These are phyloP conservation scores for Cicer arietinum DNA, from an alignment of 306 rosid species.

Conservation along the genomic window DNA sequence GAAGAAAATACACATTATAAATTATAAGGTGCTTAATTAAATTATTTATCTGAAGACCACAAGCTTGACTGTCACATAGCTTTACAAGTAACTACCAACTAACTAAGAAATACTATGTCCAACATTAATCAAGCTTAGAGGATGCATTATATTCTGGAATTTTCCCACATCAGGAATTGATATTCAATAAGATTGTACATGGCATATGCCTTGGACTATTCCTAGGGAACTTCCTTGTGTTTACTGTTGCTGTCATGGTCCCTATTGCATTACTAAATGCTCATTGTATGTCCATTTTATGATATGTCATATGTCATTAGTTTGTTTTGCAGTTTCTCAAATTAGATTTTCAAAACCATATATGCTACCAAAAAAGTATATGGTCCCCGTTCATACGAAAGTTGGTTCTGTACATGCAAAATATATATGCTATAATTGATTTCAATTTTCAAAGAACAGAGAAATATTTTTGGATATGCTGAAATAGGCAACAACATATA, in stretches of 20 bases:
- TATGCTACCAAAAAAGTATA: background rate
- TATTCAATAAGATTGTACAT: conserved; percentile 29
- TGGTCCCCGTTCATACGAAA: background rate
- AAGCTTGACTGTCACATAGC: no score
- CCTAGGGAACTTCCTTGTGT: conserved; percentile 42
- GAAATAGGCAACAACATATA: conserved; percentile 36
- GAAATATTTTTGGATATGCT: conserved; percentile 31
- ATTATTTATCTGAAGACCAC: no score
- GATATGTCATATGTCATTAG: conserved; percentile 1
- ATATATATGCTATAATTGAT: background rate
- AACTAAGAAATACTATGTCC: no score
- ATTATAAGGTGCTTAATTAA: no score
- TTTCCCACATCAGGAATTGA: conserved; percentile 31
- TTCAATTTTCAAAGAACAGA: background rate
- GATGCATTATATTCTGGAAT: conserved; percentile 4
- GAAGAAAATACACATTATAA: no score
- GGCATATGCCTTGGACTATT: conserved; percentile 52
- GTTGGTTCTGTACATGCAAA: background rate
- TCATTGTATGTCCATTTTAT: background rate
- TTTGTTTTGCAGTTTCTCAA: conserved; percentile 22
- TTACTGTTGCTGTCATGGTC: conserved; percentile 15
- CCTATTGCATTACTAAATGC: background rate
- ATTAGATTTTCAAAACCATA: background rate
- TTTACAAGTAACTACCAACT: no score
- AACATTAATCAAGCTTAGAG: conserved; percentile 9